A percentile compares a stretch with the other conserved stretches of the same genome.
phyloP scores from a whole-genome alignment of 2,329 filamentous ascomycete species.

The Fusarium torulosum region DNA sequence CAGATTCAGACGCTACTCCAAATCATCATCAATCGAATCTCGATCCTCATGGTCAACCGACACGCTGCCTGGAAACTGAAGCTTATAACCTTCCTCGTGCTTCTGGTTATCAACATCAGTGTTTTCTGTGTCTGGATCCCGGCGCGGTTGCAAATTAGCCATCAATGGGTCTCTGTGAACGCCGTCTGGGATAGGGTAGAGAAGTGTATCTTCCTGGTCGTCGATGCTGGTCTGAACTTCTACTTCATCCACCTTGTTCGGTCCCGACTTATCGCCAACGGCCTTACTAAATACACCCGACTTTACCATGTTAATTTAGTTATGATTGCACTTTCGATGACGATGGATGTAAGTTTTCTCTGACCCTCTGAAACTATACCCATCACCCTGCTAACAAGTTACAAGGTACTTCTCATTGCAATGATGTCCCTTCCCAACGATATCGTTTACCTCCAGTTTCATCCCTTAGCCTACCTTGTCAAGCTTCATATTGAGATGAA shows the following conservation, averaged over 20 bases:
- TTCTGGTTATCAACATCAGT: slow-evolving; percentile 63
- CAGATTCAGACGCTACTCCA: slow-evolving; percentile 65
- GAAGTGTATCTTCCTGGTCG: slow-evolving; percentile 64
- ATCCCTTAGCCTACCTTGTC: slow-evolving; percentile 64
- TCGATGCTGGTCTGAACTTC: slow-evolving; percentile 63
- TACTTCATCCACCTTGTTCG: slow-evolving; percentile 66
- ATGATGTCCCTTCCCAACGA: slow-evolving; percentile 51
- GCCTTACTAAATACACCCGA: slow-evolving; percentile 62
- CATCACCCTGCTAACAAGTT: not conserved
- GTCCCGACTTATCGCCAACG: slow-evolving; percentile 59
- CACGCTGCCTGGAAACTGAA: slow-evolving; percentile 57
- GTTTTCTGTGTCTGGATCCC: slow-evolving; percentile 69
- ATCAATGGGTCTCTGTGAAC: slow-evolving; percentile 60
- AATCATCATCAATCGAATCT: slow-evolving; percentile 68
- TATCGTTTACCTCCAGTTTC: slow-evolving; percentile 60
- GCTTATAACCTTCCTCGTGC: slow-evolving; percentile 57
- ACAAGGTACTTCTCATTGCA: slow-evolving; percentile 47
- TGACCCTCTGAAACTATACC: accelerated
- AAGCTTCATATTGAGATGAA: slow-evolving; percentile 68
- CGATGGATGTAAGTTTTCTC: slow-evolving; percentile 45
- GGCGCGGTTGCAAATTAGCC: slow-evolving; percentile 60
- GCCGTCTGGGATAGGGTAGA: slow-evolving; percentile 65
- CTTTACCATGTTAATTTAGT: slow-evolving; percentile 55
- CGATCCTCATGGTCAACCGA: slow-evolving; percentile 60
- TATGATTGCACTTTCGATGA: slow-evolving; percentile 51